A percentile compares a stretch with the other conserved stretches of the same genome.
phyloP scores from a whole-genome alignment of 768 basidiomycete species.

The Pholiota microspora region DNA sequence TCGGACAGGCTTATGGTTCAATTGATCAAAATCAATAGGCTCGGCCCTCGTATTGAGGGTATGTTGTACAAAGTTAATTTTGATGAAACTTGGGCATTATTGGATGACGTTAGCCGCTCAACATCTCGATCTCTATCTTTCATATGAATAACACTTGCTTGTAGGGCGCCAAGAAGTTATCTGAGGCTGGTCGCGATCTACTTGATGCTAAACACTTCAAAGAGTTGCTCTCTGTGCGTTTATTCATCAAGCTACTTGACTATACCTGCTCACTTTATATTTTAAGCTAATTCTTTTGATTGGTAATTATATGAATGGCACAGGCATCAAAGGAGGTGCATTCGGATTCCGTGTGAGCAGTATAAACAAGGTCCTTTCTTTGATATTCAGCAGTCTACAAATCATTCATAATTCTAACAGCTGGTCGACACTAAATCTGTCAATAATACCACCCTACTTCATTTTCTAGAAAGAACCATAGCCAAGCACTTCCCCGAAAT shows the following conservation, averaged over 20 bases:
- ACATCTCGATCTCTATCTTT: neutral
- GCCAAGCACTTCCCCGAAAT: conserved; percentile 85
- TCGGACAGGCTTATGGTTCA: conserved; percentile 97
- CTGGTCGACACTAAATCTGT: conserved; percentile 97
- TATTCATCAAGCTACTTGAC: neutral
- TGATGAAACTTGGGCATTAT: conserved; percentile 77
- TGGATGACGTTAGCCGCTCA: conserved; percentile 77
- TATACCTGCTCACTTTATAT: neutral
- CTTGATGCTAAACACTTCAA: conserved; percentile 86
- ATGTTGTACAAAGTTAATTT: conserved; percentile 93
- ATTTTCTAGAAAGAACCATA: conserved; percentile 90
- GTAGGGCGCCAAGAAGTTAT: conserved; percentile 78
- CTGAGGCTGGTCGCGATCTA: conserved; percentile 77
- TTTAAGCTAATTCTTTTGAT: conserved; percentile 85
- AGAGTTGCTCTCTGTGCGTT: conserved; percentile 76
- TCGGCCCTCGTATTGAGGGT: conserved; percentile 86
- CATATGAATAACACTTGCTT: neutral
- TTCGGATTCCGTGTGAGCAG: conserved; percentile 97
- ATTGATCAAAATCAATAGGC: conserved; percentile 89
- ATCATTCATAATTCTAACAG: conserved; percentile 35
- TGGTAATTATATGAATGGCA: conserved; percentile 98
- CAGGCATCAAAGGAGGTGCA: conserved; percentile 93
- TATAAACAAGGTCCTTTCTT: conserved; percentile 82
- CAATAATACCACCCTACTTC: conserved; percentile 89
- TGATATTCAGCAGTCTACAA: neutral